Percentiles rank a stretch among this genome's conserved stretches.
Conservation (phyloP, 305 asterid species). For the Fraxinus ornus region DNA sequence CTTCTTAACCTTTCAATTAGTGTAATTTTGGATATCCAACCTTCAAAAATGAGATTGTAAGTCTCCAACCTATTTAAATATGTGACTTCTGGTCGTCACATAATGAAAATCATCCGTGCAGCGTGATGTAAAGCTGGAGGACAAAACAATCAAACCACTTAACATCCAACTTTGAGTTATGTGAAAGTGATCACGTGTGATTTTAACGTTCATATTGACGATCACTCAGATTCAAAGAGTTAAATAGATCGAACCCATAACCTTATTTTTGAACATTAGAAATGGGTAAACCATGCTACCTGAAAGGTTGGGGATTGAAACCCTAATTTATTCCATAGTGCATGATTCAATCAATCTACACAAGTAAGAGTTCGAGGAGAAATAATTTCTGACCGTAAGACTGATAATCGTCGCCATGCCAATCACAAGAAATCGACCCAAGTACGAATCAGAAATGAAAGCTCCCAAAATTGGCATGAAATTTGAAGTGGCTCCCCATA, state of each 20-base stretch:
- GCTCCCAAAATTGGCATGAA: slow-evolving; percentile 76
- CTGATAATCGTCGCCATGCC: slow-evolving; percentile 36
- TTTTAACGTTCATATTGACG: neutral
- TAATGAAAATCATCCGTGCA: neutral
- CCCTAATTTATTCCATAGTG: neutral
- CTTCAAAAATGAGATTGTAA: neutral
- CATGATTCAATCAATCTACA: neutral
- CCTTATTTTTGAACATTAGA: neutral
- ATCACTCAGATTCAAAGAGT: neutral
- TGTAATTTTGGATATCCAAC: neutral
- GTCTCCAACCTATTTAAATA: neutral
- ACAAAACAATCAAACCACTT: neutral
- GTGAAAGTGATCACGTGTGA: neutral
- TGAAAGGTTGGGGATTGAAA: neutral
- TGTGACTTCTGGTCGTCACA: neutral
- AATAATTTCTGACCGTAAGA: slow-evolving; percentile 35
- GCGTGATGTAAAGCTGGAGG: neutral
- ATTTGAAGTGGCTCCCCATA: slow-evolving; percentile 61
- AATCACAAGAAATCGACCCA: slow-evolving; percentile 68
- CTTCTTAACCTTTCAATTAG: neutral
- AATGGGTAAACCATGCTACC: neutral
- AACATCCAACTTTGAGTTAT: neutral
- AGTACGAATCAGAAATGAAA: slow-evolving; percentile 65
- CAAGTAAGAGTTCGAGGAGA: neutral
- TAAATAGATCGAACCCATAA: neutral